Percentiles rank a stretch among this genome's conserved stretches.
phyloP scores from a whole-genome alignment of 2,329 filamentous ascomycete species.

The Macrophomina pseudophaseolina region DNA sequence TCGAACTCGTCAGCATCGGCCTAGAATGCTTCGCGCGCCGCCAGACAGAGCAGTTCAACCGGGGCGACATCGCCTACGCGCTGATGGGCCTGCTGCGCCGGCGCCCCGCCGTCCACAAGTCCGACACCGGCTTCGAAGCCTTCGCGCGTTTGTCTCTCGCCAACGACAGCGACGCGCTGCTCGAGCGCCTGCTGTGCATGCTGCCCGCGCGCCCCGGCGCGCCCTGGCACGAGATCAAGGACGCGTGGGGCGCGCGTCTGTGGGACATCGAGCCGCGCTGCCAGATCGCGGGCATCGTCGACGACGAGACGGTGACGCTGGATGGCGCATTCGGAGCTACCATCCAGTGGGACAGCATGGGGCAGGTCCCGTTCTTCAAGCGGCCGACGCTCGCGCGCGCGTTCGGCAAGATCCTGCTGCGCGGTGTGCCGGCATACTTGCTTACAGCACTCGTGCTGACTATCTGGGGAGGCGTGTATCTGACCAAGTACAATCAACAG shows the following conservation, averaged over 20 bases:
- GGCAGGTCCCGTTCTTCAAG: background rate
- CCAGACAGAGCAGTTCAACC: background rate
- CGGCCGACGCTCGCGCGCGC: background rate
- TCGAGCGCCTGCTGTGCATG: slow-evolving; percentile 21
- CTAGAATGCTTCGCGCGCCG: slow-evolving; percentile 10
- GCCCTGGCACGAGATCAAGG: slow-evolving; percentile 8
- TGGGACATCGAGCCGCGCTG: slow-evolving; percentile 19
- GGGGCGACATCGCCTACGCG: slow-evolving; percentile 16
- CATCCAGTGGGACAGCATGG: slow-evolving; percentile 46
- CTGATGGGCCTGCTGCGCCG: slow-evolving; percentile 17
- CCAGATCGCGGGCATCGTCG: slow-evolving; percentile 21
- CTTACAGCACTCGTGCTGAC: background rate
- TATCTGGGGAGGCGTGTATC: background rate
- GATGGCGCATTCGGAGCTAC: slow-evolving; percentile 39
- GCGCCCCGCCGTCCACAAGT: background rate
- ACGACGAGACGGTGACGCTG: background rate
- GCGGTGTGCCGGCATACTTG: background rate
- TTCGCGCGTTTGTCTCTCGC: slow-evolving; percentile 16
- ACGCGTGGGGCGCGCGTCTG: slow-evolving; percentile 17
- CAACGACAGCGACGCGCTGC: slow-evolving; percentile 16
- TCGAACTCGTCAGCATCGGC: slow-evolving; percentile 9
- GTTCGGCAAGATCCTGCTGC: slow-evolving; percentile 1
- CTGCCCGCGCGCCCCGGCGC: background rate
- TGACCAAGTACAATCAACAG: background rate
- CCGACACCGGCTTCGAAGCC: slow-evolving; percentile 1